Percentiles rank a stretch among this genome's conserved stretches.
Evolutionary conservation across 257 asterid genomes (phyloP).

Genomic region (Apocynum venetum): DNA sequence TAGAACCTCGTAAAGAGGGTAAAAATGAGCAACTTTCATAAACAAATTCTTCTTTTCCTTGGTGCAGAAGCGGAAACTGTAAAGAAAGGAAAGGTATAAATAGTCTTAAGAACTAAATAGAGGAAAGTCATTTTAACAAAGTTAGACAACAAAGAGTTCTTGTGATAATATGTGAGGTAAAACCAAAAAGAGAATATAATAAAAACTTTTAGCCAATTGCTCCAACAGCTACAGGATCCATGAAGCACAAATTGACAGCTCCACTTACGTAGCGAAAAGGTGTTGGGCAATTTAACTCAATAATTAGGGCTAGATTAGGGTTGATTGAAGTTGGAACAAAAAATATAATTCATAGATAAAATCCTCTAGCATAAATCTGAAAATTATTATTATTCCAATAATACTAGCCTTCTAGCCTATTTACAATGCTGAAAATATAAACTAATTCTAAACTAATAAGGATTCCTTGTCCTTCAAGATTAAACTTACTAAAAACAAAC

Average conservation of each 20-base stretch:
- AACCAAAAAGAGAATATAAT: not conserved
- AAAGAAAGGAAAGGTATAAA: not conserved
- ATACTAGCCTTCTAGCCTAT: too few relatives aligned
- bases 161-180: not conserved
- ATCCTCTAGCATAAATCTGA: too few relatives aligned
- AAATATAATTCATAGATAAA: too few relatives aligned
- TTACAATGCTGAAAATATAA: too few relatives aligned
- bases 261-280: not conserved
- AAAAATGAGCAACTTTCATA: slow-evolving; percentile 69
- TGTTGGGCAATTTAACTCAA: too few relatives aligned
- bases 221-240: not conserved
- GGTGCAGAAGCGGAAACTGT: slow-evolving; percentile 77
- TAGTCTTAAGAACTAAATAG: not conserved
- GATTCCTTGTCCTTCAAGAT: too few relatives aligned
- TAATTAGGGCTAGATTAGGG: too few relatives aligned
- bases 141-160: not conserved
- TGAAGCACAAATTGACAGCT: not conserved
- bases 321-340: too few relatives aligned
- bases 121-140: not conserved
- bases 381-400: too few relatives aligned
- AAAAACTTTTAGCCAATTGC: not conserved
- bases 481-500: too few relatives aligned
- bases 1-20: slow-evolving; percentile 50
- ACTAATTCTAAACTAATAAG: too few relatives aligned
- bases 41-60: slow-evolving; percentile 74